Evolutionary conservation across 2,329 filamentous ascomycete genomes (phyloP), one percentile per base, ranked within the genome.

Genomic region (Pseudocercospora pini-densiflorae): DNA sequence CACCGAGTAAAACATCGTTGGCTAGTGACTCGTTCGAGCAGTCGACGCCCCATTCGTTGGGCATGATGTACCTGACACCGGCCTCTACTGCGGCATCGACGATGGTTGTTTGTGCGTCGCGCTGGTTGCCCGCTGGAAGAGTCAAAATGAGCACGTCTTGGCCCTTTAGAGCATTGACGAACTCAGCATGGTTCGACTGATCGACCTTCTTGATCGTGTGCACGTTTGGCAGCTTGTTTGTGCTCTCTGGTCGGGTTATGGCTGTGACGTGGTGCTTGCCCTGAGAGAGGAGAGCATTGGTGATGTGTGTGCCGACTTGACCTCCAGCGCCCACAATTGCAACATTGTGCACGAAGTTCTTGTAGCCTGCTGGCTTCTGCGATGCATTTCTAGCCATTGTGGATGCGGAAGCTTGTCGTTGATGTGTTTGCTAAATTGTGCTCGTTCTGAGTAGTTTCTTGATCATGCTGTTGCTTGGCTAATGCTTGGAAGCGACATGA

Each of bases 161-260:
- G 31, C 74, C 75, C 54, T 71, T 65, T 1, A 78, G 64, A 4
- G 75, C 75, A 5, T 62, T 24, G n/a, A 74, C 71, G 23, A 76
- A 67, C 53, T 61, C 66, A 3, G 61, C 59, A n/a, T 71, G 71
- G 62, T 71, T 57, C 57, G 66, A 47, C 68, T 75, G 75, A 71
- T 76, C 68, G 59, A 73, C 70, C 51, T 73, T 66, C 27, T 68
- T 70, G 49, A 72, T 54, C 7, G 55, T 54, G 45, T 67, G 55
- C 49, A 77, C 51, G 24, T 40, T 27, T 23, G 72, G 71, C 10
- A 69, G 64, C 64, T 33, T 69, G 33, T 85, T 87, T 12, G 68
- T 78, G 77, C 76, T 79, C 68, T 71, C 77, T 43, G 66, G 61
- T n/a, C 80, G 79, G n/a, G 79, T 78, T 47, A 82, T 72, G 62